Evolutionary conservation across 345 rosid species (phyloP), one percentile per base, ranked within the genome.

Genomic region (Microcos paniculata): DNA sequence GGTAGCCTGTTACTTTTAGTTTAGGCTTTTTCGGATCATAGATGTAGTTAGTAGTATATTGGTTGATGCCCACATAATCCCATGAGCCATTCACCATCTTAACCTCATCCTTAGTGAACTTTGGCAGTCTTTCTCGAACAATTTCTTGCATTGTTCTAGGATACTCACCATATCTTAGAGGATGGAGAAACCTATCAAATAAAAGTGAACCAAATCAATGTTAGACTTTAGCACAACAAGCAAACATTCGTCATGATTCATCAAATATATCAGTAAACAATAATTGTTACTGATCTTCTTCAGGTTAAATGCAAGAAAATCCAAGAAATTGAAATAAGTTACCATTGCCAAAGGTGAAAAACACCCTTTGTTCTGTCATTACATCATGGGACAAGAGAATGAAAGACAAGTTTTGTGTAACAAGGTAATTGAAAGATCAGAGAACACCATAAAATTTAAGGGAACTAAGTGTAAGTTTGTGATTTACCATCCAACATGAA

Each of bases 401-500:
- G 40, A 4, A n/a, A n/a, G n/a, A n/a, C n/a, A n/a, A 35, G 40
- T 35, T 35, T 35, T 35, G 40, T 35, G 4, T 35, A 7, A 35
- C 2, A 35, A 35, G 40, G 40, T 35, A 7, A 35, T 35, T 35
- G 2, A 35, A 35, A 35, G 40, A 35, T 35, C 6, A 35, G 40
- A 35, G 40, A 35, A 35, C 40, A 35, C 6, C 40, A 35, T 35
- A 42, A 42, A 42, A 6, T 42, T 8, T n/a, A n/a, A n/a, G 45
- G 6, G 45, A 1, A 2, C 4, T 71, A 6, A 2, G 6, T 35
- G 6, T 35, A 21, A 30, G 51, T 3, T 68, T 24, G 23, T 28
- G 11, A 30, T 11, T 51, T 83, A 90, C 95, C 95, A 91, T 76
- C 95, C 95, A 72, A 87, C 30, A 73, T 91, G 93, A 24, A 91